phyloP scores from a whole-genome alignment of 2,329 filamentous ascomycete genomes.

The Talaromyces sp. region DNA sequence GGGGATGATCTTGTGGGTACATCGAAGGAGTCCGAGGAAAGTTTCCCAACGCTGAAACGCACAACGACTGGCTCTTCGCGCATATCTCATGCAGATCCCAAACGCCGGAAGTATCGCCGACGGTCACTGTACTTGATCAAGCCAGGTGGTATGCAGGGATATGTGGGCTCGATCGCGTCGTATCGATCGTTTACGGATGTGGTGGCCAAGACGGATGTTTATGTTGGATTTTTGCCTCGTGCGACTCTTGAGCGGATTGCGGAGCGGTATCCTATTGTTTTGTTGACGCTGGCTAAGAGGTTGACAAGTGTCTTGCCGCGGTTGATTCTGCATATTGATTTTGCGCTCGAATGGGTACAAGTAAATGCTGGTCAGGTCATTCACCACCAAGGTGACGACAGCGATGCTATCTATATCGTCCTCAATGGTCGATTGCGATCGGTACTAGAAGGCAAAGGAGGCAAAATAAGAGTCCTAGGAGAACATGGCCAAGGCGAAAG shows the following conservation, averaged over 20 bases:
- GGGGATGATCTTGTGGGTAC: slow-evolving; percentile 36
- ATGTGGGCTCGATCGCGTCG: slow-evolving; percentile 88
- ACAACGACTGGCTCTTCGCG: slow-evolving; percentile 42
- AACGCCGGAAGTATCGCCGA: slow-evolving; percentile 46
- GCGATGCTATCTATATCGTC: slow-evolving; percentile 96
- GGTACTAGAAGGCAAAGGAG: slow-evolving; percentile 74
- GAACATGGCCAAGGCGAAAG: slow-evolving; percentile 98
- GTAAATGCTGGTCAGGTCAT: slow-evolving; percentile 93
- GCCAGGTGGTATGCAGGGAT: slow-evolving; percentile 87
- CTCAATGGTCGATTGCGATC: slow-evolving; percentile 85
- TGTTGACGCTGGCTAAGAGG: slow-evolving; percentile 93
- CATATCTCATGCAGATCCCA: slow-evolving; percentile 26
- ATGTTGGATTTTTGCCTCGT: slow-evolving; percentile 88
- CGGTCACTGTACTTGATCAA: slow-evolving; percentile 85
- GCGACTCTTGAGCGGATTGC: slow-evolving; percentile 84
- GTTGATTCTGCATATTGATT: slow-evolving; percentile 92
- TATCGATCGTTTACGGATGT: slow-evolving; percentile 96
- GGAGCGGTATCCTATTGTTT: slow-evolving; percentile 83
- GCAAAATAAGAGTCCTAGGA: slow-evolving; percentile 76
- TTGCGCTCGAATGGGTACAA: slow-evolving; percentile 96
- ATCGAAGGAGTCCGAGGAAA: slow-evolving; percentile 30
- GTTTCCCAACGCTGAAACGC: slow-evolving; percentile 43
- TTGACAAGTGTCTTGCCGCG: slow-evolving; percentile 83
- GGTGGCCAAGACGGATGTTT: slow-evolving; percentile 95
- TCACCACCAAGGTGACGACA: slow-evolving; percentile 89